Base-by-base conservation (phyloP, 2,329 filamentous ascomycete species). In the Hawksworthiomyces lignivorus region DNA sequence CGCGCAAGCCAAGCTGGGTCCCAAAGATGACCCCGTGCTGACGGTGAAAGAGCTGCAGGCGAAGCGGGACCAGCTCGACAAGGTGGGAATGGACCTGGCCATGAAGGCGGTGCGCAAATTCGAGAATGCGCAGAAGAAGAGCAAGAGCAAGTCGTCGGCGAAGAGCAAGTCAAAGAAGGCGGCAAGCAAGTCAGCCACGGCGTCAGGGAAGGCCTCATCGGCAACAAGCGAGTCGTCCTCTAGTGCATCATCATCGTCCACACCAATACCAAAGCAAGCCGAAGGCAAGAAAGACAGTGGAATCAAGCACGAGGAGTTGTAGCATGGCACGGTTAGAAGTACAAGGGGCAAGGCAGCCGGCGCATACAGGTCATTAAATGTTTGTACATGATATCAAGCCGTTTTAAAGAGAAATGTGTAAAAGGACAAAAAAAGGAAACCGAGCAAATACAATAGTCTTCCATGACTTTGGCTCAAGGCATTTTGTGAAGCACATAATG, bases 11-110 rank as follows among this genome's bases (percentile, higher is more conserved):
- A 80, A 77, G 51, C 75, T 95, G 4, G 66, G 72, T 14, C 64
- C 70, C 2, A 79, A 80, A 3, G 85, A 87, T 9, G 80, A 97
- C 50, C 85, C 87, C 0, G 80, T 81, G 7, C 69, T 95, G 8
- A 72, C 82, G 1, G 67, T 80, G 50, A 80, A 82, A 55, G 89
- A 95, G 21, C 62, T 95, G 22, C 67, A 78, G 44, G 70, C 69
- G 19, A 83, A 82, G 61, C 73, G 80, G 14, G 77, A 80, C 53
- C 77, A 84, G 58, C 72, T 97, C 7, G 78, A 83, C 57, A 80
- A 84, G 57, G 75, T 72, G 5, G 76, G 78, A 52, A 73, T 82
- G 58, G 77, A 87, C 19, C 70, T 89, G 36, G 73, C 87, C 41
- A 76, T 82, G 68, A 83, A 80, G 67, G 76, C 76, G 43, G 75